Evolutionary conservation across 805 yeast species (phyloP), one percentile per base, ranked within the genome.

Genomic region (Barnettozyma californica): DNA sequence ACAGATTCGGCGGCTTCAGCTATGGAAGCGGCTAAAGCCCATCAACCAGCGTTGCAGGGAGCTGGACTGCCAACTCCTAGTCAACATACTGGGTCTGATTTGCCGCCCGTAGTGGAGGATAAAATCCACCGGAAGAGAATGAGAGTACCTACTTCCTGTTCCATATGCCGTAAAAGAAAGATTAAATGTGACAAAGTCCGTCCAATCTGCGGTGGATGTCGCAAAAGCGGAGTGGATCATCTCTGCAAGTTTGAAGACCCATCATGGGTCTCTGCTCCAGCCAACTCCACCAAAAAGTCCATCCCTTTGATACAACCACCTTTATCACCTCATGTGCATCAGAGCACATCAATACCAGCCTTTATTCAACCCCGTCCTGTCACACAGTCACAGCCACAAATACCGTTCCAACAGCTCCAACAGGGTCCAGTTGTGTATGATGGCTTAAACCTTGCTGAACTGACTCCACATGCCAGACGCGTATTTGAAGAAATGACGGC

Each of bases 161-260:
- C 75, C 0, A 70, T 70, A 36, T 77, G 82, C 58, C 68, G 78
- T 48, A 70, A 69, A 55, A 62, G 78, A 48, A 77, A 77, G 57
- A 76, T 77, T 43, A 58, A 55, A 52, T 74, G 78, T 62, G 77
- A 73, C 52, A 69, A 71, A 52, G 65, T 65, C 41, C 72, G 76
- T 50, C 84, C 84, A 1, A 73, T 71, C 44, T 78, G 84, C 60
- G 66, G 73, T 16, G 78, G 78, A 49, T 78, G 84, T 64, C 62
- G 66, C 13, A 78, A 77, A 58, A 76, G 79, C 38, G 80, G 78
- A 8, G 81, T 78, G n/a, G 69, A 68, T 9, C 82, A 78, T 57
- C 60, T 78, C 19, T 78, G 84, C 49, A 76, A 75, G 41, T 78
- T 77, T 49, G 70, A 78, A 58, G 81, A 77, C 50, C 84, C 81